Percentiles rank a stretch among this genome's conserved stretches.
phyloP scores from a whole-genome alignment of 2,329 filamentous ascomycete species.

The Ramularia endophylla region DNA sequence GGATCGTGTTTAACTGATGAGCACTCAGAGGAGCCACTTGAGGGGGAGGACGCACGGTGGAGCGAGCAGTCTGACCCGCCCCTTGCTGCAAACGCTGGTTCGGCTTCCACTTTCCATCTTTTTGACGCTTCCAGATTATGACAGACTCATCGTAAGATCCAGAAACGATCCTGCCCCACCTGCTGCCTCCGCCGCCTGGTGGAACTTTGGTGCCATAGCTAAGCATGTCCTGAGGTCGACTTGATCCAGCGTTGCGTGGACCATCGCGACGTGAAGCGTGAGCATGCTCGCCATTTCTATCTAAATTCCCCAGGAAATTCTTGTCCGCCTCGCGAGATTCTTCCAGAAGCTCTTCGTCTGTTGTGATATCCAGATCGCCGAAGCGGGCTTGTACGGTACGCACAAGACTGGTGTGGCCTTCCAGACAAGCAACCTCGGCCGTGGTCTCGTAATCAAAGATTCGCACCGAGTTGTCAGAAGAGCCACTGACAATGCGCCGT shows the following conservation, averaged over 20 bases:
- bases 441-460: conserved; percentile 85
- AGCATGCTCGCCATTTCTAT: conserved; percentile 37
- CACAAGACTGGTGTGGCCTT: conserved; percentile 77
- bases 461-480: conserved; percentile 91
- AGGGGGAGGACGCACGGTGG: conserved; percentile 2
- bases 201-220: conserved; percentile 81
- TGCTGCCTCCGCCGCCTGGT: conserved; percentile 82
- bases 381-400: conserved; percentile 94
- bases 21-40: conserved; percentile 8
- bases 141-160: conserved; percentile 95
- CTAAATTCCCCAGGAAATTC: conserved; percentile 59
- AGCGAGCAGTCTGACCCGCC: background rate
- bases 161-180: conserved; percentile 90
- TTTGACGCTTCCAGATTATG: conserved; percentile 78
- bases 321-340: conserved; percentile 69
- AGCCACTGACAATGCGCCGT: conserved; percentile 87
- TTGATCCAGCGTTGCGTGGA: conserved; percentile 62
- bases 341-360: conserved; percentile 64
- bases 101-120: conserved; percentile 74
- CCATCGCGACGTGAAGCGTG: conserved; percentile 15
- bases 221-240: conserved; percentile 67
- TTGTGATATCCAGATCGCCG: conserved; percentile 71
- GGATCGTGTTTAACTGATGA: conserved; percentile 9
- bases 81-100: conserved; percentile 52
- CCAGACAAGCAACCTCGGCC: conserved; percentile 81